Base-by-base conservation (phyloP, 805 yeast genomes). In the Saccharomyces paradoxus region DNA sequence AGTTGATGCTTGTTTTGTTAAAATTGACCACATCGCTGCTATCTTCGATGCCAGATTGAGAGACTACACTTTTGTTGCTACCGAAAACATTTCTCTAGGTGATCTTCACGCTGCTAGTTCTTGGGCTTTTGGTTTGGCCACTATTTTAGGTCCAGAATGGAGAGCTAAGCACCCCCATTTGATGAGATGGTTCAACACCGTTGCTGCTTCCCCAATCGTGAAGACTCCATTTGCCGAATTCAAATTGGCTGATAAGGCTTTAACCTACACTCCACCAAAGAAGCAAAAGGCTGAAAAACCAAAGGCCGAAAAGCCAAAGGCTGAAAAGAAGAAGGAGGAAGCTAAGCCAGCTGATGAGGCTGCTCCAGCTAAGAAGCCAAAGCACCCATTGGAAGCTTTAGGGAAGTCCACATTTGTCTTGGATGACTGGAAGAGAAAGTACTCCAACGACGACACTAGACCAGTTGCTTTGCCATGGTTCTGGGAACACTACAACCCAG, bases 381-480 rank as follows among this genome's bases (percentile, higher is more conserved):
- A 86, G 76, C 98, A 92, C 78, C 97, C 98, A 70, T 82, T 91
- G 72, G 95, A 83, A 73, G 77, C 79, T 56, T 82, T 92, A 61
- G 95, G 94, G 66, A 86, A 81, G 71, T 72, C 89, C 58, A 67
- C 85, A 58, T 77, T 79, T 64, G 77, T 84, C 65, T 67, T 92
- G 60, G 97, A 92, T 71, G 94, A 89, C 75, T 91, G 97, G 95
- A 94, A 94, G 84, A 87, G 97, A 79, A 77, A 77, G 63, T 92
- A 94, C 86, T 90, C 97, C 61, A 94, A 92, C 82, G 92, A 89
- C 78, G 98, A 94, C 69, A 92, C 98, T 72, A 88, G 97, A 78
- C 85, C 83, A 72, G 83, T 76, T 63, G 96, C 97, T 63, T 80
- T 92, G 65, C 98, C 98, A 73, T 94, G 92, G 91, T 94, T 92